These are phyloP conservation scores for Aspergillus kassunensis DNA, from an alignment of 495 filamentous ascomycete species.

Conservation along the genomic window DNA sequence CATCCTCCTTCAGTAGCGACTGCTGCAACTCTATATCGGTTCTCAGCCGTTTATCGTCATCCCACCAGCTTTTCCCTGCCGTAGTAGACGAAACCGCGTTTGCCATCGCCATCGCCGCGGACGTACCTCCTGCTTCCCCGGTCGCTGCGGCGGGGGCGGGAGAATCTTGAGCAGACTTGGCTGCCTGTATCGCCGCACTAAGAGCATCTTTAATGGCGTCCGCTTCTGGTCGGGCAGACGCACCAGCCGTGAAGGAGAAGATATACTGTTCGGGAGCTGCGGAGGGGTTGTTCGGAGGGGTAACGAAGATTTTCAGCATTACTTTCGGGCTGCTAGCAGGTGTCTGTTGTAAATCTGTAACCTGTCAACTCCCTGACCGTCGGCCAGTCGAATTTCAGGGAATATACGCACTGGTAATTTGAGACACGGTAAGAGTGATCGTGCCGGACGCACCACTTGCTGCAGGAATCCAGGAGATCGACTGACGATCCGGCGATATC, in stretches of 20 bases:
- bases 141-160: conserved; percentile 27
- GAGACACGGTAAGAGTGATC: conserved; percentile 65
- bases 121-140: conserved; percentile 40
- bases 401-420: conserved; percentile 67
- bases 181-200: conserved; percentile 66
- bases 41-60: conserved; percentile 72
- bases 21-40: conserved; percentile 75
- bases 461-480: conserved; percentile 74
- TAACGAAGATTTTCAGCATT: conserved; percentile 82
- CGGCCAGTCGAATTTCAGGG: neutral
- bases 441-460: conserved; percentile 47
- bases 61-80: conserved; percentile 53
- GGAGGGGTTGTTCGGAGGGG: conserved; percentile 49
- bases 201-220: conserved; percentile 78
- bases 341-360: conserved; percentile 78
- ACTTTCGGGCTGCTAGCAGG: conserved; percentile 78
- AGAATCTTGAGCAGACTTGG: conserved; percentile 52
- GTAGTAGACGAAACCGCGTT: conserved; percentile 46
- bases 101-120: conserved; percentile 57
- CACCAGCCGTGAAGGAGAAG: conserved; percentile 79
- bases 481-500: conserved; percentile 62
- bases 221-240: conserved; percentile 74
- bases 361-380: neutral
- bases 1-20: conserved; percentile 74
- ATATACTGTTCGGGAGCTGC: conserved; percentile 63